Evolutionary conservation across 106 monocot species (phyloP), one percentile per base, ranked within the genome.

Genomic region (Triglochin maritima): DNA sequence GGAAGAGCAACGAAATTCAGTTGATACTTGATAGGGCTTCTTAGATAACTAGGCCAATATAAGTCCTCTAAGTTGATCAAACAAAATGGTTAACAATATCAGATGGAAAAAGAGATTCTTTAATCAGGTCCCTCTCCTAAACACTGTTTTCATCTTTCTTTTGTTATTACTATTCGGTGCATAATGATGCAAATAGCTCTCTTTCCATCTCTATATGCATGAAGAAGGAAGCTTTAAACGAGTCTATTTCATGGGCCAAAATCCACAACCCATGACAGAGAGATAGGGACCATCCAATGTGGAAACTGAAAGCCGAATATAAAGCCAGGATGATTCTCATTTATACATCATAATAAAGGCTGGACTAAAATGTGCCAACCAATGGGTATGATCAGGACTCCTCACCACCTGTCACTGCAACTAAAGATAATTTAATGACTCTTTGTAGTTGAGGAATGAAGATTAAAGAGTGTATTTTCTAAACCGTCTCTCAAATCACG

Each of bases 261-360:
- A 10, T 64, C 49, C 46, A 63, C 63, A 63, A 63, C 44, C 63
- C 63, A 63, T 63, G 46, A 11, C 7, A 7, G 52, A 52, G 52
- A 52, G 11, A 11, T 11, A 7, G 11, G 52, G 11, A 64, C 17
- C 65, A 50, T 65, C 65, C 48, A 16, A 65, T 65, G 49, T 65
- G 65, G 65, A 48, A 65, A 65, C 53, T 51, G 66, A 53, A 43
- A 4, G 44, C 4, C n/a, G 17, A 65, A 65, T 66, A 29, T 50
- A 53, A 43, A 4, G 44, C 4, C n/a, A 5, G 51, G 66, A 66
- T 66, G 41, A 53, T 12, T 17, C 50, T 53, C 66, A 53, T 52
- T 52, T 52, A 4, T 12, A 42, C 41, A 44, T 51, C 66, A 66
- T 9, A 6, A 52, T 52, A 66, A 66, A 66, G 66, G 15, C 9